Evolutionary conservation across 495 filamentous ascomycete species (phyloP).

Genomic region (Tuber aestivum): DNA sequence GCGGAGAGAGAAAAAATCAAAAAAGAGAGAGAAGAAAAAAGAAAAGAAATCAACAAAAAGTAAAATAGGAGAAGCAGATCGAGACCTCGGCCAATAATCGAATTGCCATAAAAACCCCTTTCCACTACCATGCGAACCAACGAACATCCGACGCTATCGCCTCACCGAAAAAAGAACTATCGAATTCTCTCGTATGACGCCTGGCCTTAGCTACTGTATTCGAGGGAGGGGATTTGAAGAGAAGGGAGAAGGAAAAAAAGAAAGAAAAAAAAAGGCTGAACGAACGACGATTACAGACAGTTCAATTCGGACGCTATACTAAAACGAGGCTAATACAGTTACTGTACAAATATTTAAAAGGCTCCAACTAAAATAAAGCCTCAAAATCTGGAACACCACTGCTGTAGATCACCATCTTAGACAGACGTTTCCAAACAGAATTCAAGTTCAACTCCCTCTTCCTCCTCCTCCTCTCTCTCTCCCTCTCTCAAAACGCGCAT

Average conservation of each 20-base stretch:
- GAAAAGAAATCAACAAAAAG: conserved; percentile 1
- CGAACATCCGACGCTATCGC: conserved; percentile 29
- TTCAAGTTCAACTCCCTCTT: background rate
- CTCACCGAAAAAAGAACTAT: conserved; percentile 35
- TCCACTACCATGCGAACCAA: conserved; percentile 31
- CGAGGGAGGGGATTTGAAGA: background rate
- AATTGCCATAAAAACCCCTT: conserved; percentile 33
- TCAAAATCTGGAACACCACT: conserved; percentile 35
- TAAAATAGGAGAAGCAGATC: conserved; percentile 26
- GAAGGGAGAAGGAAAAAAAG: background rate
- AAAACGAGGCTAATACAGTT: conserved; percentile 2
- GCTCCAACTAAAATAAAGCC: conserved; percentile 41
- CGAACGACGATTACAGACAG: background rate
- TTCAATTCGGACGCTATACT: conserved; percentile 3
- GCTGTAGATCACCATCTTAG: conserved; percentile 41
- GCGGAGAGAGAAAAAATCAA: background rate
- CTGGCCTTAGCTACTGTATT: conserved; percentile 30
- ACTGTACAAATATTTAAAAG: conserved; percentile 6
- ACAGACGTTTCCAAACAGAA: conserved; percentile 14
- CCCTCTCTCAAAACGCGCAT: background rate
- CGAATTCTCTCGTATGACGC: conserved; percentile 31
- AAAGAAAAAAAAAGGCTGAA: background rate
- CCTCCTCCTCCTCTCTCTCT: background rate
- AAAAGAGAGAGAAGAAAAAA: background rate
- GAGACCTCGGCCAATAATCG: conserved; percentile 39